These are phyloP conservation scores for Metschnikowia peoriensis DNA, from an alignment of 805 yeast species.

Conservation along the genomic window DNA sequence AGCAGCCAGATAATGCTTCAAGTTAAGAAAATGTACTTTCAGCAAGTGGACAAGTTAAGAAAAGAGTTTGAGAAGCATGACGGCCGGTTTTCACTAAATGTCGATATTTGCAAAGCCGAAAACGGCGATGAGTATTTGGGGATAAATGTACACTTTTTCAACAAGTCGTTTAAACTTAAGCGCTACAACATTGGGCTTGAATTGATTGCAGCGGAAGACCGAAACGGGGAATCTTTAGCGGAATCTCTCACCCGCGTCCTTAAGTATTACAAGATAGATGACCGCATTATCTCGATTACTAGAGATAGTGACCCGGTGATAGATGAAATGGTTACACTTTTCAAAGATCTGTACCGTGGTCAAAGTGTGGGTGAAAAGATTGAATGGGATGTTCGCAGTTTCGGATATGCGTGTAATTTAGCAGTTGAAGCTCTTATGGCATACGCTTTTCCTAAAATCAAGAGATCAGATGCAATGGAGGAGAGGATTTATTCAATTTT, in stretches of 20 bases:
- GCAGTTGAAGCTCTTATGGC: slow-evolving; percentile 6
- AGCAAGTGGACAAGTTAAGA: slow-evolving; percentile 1
- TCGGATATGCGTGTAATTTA: slow-evolving; percentile 1
- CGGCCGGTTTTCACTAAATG: slow-evolving; percentile 6
- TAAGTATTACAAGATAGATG: slow-evolving; percentile 2
- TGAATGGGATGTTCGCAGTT: slow-evolving; percentile 5
- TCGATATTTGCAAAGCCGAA: slow-evolving; percentile 4
- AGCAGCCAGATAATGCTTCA: background rate
- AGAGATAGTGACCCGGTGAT: slow-evolving; percentile 6
- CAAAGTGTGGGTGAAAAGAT: slow-evolving; percentile 1
- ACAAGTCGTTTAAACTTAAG: slow-evolving; percentile 3
- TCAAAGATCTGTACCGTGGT: slow-evolving; percentile 3
- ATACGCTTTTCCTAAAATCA: slow-evolving; percentile 2
- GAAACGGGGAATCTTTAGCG: background rate
- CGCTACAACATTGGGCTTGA: slow-evolving; percentile 3
- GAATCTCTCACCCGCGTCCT: slow-evolving; percentile 1
- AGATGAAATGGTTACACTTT: slow-evolving; percentile 1
- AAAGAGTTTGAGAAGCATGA: slow-evolving; percentile 1
- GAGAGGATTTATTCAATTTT: background rate
- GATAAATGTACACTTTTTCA: slow-evolving; percentile 3
- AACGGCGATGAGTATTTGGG: slow-evolving; percentile 2
- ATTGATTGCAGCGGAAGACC: no score
- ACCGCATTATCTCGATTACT: slow-evolving; percentile 6
- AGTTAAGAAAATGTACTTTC: slow-evolving; percentile 2
- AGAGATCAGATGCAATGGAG: background rate